Percentiles rank a stretch among this genome's conserved stretches.
phyloP scores from a whole-genome alignment of 371 early-diverging fungal genomes.

The Mucor mucedo region DNA sequence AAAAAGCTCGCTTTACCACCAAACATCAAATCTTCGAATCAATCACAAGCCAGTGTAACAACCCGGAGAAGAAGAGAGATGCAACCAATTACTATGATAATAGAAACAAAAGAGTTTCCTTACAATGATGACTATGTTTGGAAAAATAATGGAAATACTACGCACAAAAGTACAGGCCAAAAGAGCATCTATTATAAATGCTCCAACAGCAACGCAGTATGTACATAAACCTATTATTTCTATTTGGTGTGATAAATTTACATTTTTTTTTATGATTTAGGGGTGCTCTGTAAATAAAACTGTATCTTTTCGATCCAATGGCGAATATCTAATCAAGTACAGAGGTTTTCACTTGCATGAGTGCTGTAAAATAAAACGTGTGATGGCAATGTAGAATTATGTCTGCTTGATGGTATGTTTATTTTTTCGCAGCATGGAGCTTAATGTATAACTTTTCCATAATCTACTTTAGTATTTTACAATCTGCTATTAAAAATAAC shows the following conservation, averaged over 20 bases:
- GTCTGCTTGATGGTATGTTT: no score
- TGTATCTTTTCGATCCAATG: constrained; percentile 51
- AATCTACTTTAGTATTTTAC: no score
- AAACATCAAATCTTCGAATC: not conserved
- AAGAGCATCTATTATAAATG: constrained; percentile 61
- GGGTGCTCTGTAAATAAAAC: constrained; percentile 54
- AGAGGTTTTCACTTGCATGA: constrained; percentile 49
- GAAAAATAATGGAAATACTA: constrained; percentile 65
- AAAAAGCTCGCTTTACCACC: constrained; percentile 1
- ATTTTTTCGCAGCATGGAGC: no score
- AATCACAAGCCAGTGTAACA: no score
- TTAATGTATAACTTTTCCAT: no score
- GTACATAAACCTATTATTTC: not conserved
- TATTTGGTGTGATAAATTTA: no score
- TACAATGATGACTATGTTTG: constrained; percentile 51
- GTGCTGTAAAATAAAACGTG: constrained; percentile 12
- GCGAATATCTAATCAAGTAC: constrained; percentile 54
- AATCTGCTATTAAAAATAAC: no score
- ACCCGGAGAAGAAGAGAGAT: constrained; percentile 38
- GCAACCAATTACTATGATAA: constrained; percentile 58
- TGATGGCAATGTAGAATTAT: not conserved
- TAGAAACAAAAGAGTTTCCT: constrained; percentile 53
- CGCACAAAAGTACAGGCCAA: constrained; percentile 52
- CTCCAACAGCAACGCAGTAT: constrained; percentile 34
- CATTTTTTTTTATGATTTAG: constrained; percentile 1